Evolutionary conservation across 202 grass and related monocot genomes (phyloP).

Genomic region (Digitaria exilis): DNA sequence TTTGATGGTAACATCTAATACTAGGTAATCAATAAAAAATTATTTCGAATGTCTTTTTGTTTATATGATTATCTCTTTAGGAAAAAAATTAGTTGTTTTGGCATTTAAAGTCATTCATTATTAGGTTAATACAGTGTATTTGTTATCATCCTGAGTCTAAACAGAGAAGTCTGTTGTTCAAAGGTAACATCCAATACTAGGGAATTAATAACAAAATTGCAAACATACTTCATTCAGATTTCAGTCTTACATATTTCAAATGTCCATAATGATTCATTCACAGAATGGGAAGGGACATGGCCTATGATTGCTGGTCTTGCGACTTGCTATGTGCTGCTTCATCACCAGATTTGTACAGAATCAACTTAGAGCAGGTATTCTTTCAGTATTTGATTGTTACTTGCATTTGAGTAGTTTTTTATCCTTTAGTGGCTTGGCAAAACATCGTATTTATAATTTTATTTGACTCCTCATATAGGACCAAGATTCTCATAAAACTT

Average conservation of each 20-base stretch:
- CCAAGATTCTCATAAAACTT: slow-evolving; percentile 1
- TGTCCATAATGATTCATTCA: slow-evolving; percentile 25
- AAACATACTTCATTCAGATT: not conserved
- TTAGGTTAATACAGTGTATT: not conserved
- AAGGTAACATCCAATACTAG: slow-evolving; percentile 21
- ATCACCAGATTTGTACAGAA: slow-evolving; percentile 94
- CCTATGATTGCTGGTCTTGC: slow-evolving; percentile 94
- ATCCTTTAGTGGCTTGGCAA: not conserved
- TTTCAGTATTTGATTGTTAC: slow-evolving; percentile 34
- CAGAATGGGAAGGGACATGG: slow-evolving; percentile 98
- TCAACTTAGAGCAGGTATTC: slow-evolving; percentile 89
- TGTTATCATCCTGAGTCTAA: slow-evolving; percentile 17
- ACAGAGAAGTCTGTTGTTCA: not conserved
- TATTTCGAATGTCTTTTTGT: too few species aligned
- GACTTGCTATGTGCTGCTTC: slow-evolving; percentile 95
- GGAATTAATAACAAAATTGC: not conserved
- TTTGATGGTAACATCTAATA: slow-evolving; percentile 22
- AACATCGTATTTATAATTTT: slow-evolving; percentile 5
- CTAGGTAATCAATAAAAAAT: not conserved
- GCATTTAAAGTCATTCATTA: too few species aligned
- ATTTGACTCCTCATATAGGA: too few species aligned
- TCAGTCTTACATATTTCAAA: not conserved
- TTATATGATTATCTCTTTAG: too few species aligned
- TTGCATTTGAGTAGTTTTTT: slow-evolving; percentile 19
- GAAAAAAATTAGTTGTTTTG: too few species aligned